Evolutionary conservation across 2,329 filamentous ascomycete genomes (phyloP).

Genomic region (Neonectria faginata): DNA sequence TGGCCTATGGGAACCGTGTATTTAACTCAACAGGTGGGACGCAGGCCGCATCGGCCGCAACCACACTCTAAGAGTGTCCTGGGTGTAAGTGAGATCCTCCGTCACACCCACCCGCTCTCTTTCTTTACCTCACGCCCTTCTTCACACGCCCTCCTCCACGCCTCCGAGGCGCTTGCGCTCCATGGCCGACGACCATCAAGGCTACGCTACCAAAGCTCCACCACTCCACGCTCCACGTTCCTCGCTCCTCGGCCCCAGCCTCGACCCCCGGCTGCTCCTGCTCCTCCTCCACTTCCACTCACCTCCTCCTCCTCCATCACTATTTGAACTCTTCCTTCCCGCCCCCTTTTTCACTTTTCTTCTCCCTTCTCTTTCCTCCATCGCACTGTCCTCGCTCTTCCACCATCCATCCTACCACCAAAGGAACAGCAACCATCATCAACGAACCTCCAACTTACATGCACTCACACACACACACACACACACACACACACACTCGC

Average conservation of each 20-base stretch:
- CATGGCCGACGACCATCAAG: conserved; percentile 6
- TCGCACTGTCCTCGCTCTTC: conserved; percentile 8
- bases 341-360: conserved; percentile 13
- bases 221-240: conserved; percentile 6
- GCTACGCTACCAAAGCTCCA: conserved; percentile 14
- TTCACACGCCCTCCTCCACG: conserved; percentile 21
- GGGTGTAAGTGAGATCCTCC: conserved; percentile 28
- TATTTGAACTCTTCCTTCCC: conserved; percentile 40
- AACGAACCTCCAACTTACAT: not conserved
- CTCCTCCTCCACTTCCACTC: conserved; percentile 9
- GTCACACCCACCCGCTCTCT: conserved; percentile 10
- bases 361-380: conserved; percentile 2
- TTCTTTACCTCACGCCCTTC: not conserved
- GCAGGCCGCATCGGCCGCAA: not conserved
- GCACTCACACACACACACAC: not conserved
- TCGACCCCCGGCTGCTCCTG: conserved; percentile 17
- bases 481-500: conserved; percentile 7
- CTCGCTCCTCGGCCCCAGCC: conserved; percentile 16
- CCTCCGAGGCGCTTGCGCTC: conserved; percentile 13
- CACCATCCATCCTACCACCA: conserved; percentile 4
- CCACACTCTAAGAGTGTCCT: conserved; percentile 8
- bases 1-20: conserved; percentile 31
- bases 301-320: conserved; percentile 25
- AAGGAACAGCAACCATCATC: conserved; percentile 1
- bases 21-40: not conserved